These are phyloP conservation scores for Debaryomyces subglobosus DNA, from an alignment of 1,139 yeast genomes.

Conservation along the genomic window DNA sequence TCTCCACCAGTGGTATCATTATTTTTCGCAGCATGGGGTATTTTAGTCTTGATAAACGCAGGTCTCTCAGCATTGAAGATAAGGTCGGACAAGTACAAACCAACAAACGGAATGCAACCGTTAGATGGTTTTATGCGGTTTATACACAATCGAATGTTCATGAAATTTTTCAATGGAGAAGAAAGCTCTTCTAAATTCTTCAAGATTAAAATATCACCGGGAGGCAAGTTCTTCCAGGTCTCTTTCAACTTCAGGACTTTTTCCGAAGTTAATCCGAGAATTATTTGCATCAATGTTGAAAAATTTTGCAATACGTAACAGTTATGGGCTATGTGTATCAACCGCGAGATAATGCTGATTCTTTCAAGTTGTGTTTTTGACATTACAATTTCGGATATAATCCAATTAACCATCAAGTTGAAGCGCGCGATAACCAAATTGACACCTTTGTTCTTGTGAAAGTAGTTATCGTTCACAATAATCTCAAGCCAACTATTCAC, in stretches of 20 bases:
- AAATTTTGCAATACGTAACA: constrained; percentile 76
- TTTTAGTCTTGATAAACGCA: constrained; percentile 34
- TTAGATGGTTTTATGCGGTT: constrained; percentile 64
- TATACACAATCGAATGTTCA: constrained; percentile 63
- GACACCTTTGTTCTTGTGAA: constrained; percentile 61
- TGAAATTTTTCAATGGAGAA: constrained; percentile 67
- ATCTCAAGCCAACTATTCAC: constrained; percentile 88
- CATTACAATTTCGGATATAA: constrained; percentile 79
- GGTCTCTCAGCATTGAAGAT: constrained; percentile 78
- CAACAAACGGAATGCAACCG: constrained; percentile 91
- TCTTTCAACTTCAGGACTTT: constrained; percentile 60
- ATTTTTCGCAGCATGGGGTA: constrained; percentile 7
- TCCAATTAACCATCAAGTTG: constrained; percentile 90
- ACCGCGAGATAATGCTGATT: constrained; percentile 70
- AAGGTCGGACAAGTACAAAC: constrained; percentile 81
- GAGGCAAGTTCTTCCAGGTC: constrained; percentile 73
- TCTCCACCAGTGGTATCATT: constrained; percentile 10
- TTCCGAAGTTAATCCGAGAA: constrained; percentile 79
- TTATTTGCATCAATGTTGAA: constrained; percentile 84
- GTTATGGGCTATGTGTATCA: constrained; percentile 82
- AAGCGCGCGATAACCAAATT: constrained; percentile 86
- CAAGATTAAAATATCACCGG: constrained; percentile 62
- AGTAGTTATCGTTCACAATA: constrained; percentile 61
- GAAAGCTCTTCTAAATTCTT: constrained; percentile 67
- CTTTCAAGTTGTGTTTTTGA: constrained; percentile 63